phyloP scores from a whole-genome alignment of 345 rosid genomes.

The Hirschfeldia incana region DNA sequence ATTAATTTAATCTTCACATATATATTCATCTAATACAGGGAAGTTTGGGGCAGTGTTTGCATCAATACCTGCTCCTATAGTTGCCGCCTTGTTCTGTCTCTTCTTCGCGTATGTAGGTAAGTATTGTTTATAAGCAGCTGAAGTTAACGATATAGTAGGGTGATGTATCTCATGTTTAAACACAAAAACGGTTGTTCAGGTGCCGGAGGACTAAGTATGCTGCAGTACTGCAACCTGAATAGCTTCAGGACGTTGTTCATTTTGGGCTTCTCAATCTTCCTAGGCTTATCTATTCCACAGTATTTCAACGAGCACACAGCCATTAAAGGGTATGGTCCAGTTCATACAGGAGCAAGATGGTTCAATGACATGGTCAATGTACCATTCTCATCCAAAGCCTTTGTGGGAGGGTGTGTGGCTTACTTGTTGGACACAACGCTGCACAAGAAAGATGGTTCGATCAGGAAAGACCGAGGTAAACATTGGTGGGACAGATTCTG shows the following conservation, averaged over 20 bases:
- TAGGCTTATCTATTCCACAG: constrained; percentile 88
- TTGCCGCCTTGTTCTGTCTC: constrained; percentile 78
- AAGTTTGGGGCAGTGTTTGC: constrained; percentile 97
- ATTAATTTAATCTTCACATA: not conserved
- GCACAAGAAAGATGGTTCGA: constrained; percentile 48
- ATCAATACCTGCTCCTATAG: constrained; percentile 80
- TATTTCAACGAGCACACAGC: constrained; percentile 92
- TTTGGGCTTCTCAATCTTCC: constrained; percentile 83
- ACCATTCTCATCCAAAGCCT: constrained; percentile 87
- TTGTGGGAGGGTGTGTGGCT: constrained; percentile 81
- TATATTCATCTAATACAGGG: constrained; percentile 48
- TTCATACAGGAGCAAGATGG: constrained; percentile 83
- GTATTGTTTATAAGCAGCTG: constrained; percentile 20
- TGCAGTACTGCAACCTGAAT: constrained; percentile 90
- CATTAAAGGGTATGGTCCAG: constrained; percentile 82
- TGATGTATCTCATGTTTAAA: not conserved
- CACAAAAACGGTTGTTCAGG: constrained; percentile 48
- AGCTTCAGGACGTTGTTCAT: constrained; percentile 79
- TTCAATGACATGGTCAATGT: constrained; percentile 90
- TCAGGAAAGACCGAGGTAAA: constrained; percentile 87
- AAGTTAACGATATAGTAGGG: not conserved
- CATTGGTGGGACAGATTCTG: constrained; percentile 95
- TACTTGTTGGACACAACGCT: constrained; percentile 79
- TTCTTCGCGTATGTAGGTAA: constrained; percentile 94
- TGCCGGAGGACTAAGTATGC: constrained; percentile 84